Percentiles rank a stretch among this genome's conserved stretches.
phyloP scores from a whole-genome alignment of 2,329 filamentous ascomycete genomes.

The Penicillium sp. region DNA sequence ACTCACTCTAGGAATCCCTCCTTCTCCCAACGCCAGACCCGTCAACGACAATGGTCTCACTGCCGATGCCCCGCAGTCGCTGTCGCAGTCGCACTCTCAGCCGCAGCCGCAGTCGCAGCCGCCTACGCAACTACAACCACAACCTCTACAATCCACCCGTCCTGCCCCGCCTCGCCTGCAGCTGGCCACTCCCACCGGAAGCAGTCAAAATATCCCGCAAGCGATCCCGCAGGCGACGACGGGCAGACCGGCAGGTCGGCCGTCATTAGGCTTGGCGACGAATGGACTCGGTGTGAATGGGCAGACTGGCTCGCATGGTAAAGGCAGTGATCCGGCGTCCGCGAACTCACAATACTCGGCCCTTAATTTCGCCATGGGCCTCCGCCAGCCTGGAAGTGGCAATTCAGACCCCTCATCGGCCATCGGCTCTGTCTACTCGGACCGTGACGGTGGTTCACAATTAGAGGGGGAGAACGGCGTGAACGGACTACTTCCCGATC shows the following conservation, averaged over 20 bases:
- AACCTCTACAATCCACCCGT: conserved; percentile 35
- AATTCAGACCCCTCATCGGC: conserved; percentile 83
- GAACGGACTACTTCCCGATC: conserved; percentile 67
- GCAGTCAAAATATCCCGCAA: conserved; percentile 62
- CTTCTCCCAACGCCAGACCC: conserved; percentile 75
- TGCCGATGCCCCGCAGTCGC: conserved; percentile 29
- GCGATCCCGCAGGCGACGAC: conserved; percentile 68
- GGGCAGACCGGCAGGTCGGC: conserved; percentile 48
- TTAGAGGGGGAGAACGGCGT: conserved; percentile 82
- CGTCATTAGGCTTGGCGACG: conserved; percentile 56
- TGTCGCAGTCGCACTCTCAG: conserved; percentile 19
- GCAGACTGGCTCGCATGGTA: conserved; percentile 72
- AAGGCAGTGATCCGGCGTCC: conserved; percentile 73
- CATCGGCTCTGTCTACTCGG: conserved; percentile 77
- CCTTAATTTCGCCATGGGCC: conserved; percentile 72
- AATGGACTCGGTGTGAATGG: conserved; percentile 73
- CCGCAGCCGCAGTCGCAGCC: conserved; percentile 20
- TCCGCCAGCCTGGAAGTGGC: conserved; percentile 55
- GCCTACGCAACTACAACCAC: conserved; percentile 51
- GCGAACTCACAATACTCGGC: conserved; percentile 83
- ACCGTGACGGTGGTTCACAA: conserved; percentile 64
- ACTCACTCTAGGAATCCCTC: conserved; percentile 83
- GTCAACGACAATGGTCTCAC: conserved; percentile 49
- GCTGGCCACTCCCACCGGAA: conserved; percentile 83
- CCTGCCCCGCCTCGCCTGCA: conserved; percentile 73